Evolutionary conservation across 106 monocot species (phyloP), one percentile per base, ranked within the genome.

Genomic region (Gastrodia elata): DNA sequence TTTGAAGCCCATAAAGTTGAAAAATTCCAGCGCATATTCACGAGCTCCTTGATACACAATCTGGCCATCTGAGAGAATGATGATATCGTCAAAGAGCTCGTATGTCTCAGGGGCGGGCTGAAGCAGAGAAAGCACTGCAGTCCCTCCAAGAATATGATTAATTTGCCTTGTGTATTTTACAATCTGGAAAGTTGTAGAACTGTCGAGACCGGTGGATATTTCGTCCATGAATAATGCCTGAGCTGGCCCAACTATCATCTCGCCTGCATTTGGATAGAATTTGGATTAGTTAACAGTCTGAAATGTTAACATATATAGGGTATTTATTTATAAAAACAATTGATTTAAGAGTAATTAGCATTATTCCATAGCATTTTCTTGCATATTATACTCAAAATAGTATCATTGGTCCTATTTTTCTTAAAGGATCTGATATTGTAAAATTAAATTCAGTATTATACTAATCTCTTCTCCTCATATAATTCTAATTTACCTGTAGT

Each of bases 31-130:
- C 15, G 11, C 65, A 16, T 33, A 1, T 65, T 32, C 30, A 35
- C 34, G 65, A 35, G 65, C 34, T 6, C 65, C 65, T 65, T 65
- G 65, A 65, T 65, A 65, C 6, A 35, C 65, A 34, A 65, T 65
- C 2, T 34, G 65, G 32, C 86, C 86, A 52, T 86, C 86, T 2
- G 86, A 86, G 5, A 83, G 77, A 16, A 86, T 80, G 24, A 86
- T 86, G 35, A 86, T 83, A 30, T 86, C 86, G 15, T 86, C 86
- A 38, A 86, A 86, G 8, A 86, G 74, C 28, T 86, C 77, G 18
- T 80, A 86, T 2, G 86, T 86, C 80, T 86, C 86, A 8, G 86
- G 86, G 27, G 86, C 83, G 10, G 86, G 80, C 38, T 86, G 86
- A 33, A 86, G 80, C 40, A 86, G 30, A 9, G 86, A 77, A 20